Conservation (phyloP, 257 asterid genomes). For the Ehretia macrophylla region DNA sequence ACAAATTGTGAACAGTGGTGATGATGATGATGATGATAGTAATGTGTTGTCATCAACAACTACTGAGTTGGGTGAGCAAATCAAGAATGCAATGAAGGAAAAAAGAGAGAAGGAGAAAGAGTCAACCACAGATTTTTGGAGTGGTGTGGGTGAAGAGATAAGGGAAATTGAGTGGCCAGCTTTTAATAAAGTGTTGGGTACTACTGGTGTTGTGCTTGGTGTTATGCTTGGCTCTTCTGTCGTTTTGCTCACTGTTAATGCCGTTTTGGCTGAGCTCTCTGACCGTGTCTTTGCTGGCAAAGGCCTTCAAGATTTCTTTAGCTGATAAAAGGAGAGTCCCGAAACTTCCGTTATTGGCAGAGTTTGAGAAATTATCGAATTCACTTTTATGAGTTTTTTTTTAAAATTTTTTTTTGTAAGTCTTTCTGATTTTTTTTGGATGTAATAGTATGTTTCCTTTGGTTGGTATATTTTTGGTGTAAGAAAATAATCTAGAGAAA, state of each 20-base stretch:
- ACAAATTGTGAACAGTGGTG: background rate
- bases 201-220: constrained; percentile 80
- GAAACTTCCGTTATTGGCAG: too few species aligned
- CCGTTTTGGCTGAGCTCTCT: constrained; percentile 90
- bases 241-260: constrained; percentile 92
- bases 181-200: constrained; percentile 72
- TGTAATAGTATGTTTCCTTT: background rate
- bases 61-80: constrained; percentile 50
- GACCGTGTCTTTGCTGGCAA: constrained; percentile 72
- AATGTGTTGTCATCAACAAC: constrained; percentile 13
- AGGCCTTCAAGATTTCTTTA: constrained; percentile 89
- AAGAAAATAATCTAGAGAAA: background rate
- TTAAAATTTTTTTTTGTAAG: too few species aligned
- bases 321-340: constrained; percentile 23
- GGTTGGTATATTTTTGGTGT: background rate
- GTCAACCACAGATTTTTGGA: constrained; percentile 24
- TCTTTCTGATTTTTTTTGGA: background rate
- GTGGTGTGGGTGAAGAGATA: constrained; percentile 79
- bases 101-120: constrained; percentile 24
- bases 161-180: constrained; percentile 94
- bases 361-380: too few species aligned
- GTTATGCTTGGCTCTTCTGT: constrained; percentile 93
- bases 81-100: constrained; percentile 68
- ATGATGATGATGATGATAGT: constrained; percentile 23
- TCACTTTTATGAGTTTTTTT: too few species aligned